A percentile compares a stretch with the other conserved stretches of the same genome.
Conservation (phyloP, 805 yeast species). For the Naumovozyma baii region DNA sequence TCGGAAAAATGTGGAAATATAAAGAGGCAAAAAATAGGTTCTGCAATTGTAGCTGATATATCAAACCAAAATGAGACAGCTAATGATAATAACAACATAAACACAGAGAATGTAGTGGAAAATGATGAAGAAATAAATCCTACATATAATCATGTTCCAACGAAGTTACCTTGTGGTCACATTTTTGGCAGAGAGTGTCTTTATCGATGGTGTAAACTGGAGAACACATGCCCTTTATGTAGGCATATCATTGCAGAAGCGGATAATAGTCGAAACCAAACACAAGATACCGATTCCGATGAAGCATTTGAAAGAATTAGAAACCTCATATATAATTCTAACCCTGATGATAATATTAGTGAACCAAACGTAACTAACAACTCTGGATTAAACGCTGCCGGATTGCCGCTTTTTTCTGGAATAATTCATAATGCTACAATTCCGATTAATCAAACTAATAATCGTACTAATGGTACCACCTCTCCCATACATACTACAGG, state of each 20-base stretch:
- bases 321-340: conserved; percentile 15
- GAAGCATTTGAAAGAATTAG: conserved; percentile 25
- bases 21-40: conserved; percentile 12
- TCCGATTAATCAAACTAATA: too few relatives aligned
- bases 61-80: neutral
- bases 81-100: neutral
- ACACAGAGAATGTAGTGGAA: conserved; percentile 4
- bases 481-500: too few relatives aligned
- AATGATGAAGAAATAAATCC: conserved; percentile 12
- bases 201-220: conserved; percentile 68
- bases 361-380: too few relatives aligned
- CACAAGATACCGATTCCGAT: conserved; percentile 2
- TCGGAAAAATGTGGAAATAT: conserved; percentile 18
- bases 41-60: conserved; percentile 2
- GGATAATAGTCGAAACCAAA: conserved; percentile 4
- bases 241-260: conserved; percentile 42
- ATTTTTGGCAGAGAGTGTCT: conserved; percentile 80
- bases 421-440: neutral
- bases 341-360: neutral
- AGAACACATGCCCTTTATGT: conserved; percentile 80
- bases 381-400: too few relatives aligned
- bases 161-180: conserved; percentile 77
- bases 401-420: neutral
- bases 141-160: conserved; percentile 48
- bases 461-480: too few relatives aligned